Evolutionary conservation across 148 eudicot species (phyloP).

Genomic region (Rhododendron griersonianum): DNA sequence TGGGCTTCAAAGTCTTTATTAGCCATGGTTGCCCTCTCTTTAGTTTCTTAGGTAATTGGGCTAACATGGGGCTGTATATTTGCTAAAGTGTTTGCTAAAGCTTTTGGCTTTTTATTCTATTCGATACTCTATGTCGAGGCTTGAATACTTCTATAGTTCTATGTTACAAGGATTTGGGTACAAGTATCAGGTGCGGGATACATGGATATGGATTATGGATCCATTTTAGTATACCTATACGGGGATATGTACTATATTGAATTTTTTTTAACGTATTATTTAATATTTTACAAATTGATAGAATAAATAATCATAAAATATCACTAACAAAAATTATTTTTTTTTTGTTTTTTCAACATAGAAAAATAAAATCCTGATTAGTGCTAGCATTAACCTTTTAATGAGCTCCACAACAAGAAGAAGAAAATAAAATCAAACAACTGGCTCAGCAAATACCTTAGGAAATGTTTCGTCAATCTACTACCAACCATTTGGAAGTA

Average conservation of each 20-base stretch:
- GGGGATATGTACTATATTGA: neutral
- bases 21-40: neutral
- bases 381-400: neutral
- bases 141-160: neutral
- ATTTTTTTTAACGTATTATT: neutral
- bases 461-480: conserved; percentile 9
- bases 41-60: neutral
- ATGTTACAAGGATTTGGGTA: neutral
- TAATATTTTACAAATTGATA: neutral
- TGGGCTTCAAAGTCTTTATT: neutral
- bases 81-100: neutral
- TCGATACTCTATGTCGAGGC: neutral
- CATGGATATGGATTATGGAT: neutral
- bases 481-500: neutral
- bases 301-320: neutral
- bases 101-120: neutral
- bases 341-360: neutral
- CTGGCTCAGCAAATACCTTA: conserved; percentile 23
- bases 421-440: neutral
- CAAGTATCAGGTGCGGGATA: too few relatives aligned
- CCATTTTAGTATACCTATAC: neutral
- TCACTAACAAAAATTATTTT: too few relatives aligned
- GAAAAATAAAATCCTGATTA: neutral
- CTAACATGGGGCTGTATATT: neutral
- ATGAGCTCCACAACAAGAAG: neutral